These are phyloP conservation scores for Penicillium cosmopolitanum DNA, from an alignment of 495 filamentous ascomycete species.

Conservation along the genomic window DNA sequence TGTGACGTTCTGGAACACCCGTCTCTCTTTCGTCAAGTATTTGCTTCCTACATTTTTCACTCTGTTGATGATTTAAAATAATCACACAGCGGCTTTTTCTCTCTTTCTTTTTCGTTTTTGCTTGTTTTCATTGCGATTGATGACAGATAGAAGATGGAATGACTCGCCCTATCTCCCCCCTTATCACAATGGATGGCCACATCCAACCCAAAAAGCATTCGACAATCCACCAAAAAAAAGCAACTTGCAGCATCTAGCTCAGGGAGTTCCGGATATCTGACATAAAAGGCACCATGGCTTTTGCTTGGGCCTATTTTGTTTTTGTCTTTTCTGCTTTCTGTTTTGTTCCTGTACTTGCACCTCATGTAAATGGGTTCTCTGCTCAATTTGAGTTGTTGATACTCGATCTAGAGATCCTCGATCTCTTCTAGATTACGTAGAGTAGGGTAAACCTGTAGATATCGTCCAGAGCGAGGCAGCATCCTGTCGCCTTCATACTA, in stretches of 20 bases:
- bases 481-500: not conserved
- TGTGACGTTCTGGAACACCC: slow-evolving; percentile 23
- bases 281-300: slow-evolving; percentile 53
- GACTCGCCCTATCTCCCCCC: slow-evolving; percentile 21
- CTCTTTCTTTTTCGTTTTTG: slow-evolving; percentile 15
- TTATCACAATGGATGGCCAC: not conserved
- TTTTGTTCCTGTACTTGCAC: slow-evolving; percentile 21
- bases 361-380: slow-evolving; percentile 28
- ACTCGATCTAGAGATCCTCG: not conserved
- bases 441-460: not conserved
- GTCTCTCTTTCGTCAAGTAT: slow-evolving; percentile 20
- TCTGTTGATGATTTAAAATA: slow-evolving; percentile 17
- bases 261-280: slow-evolving; percentile 90
- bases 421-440: not conserved
- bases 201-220: slow-evolving; percentile 25
- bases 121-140: slow-evolving; percentile 18
- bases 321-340: slow-evolving; percentile 26
- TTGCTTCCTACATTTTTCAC: slow-evolving; percentile 7
- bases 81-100: slow-evolving; percentile 15
- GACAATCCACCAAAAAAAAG: slow-evolving; percentile 22
- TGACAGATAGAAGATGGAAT: slow-evolving; percentile 42
- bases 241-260: slow-evolving; percentile 28
- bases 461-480: no score
- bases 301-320: slow-evolving; percentile 41
- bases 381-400: slow-evolving; percentile 29